phyloP scores from a whole-genome alignment of 1,139 yeast genomes.

The Nakaseomyces glabratus region DNA sequence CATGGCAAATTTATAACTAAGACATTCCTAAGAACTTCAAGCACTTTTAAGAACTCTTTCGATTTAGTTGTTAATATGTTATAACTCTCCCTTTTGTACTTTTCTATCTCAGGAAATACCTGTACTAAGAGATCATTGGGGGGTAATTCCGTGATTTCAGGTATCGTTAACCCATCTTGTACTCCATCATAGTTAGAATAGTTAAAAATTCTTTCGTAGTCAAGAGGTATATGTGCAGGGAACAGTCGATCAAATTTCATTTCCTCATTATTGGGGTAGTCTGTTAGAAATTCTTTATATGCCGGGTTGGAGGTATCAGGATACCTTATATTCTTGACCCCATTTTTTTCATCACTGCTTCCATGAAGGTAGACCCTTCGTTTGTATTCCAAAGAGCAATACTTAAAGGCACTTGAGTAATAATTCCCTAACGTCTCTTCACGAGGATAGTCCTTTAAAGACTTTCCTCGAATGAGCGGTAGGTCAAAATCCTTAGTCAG shows the following conservation, averaged over 20 bases:
- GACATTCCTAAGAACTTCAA: conserved; percentile 20
- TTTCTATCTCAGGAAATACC: conserved; percentile 27
- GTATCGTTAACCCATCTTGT: too few species aligned
- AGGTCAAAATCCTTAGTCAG: conserved; percentile 14
- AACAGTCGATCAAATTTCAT: conserved; percentile 12
- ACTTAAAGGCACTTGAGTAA: conserved; percentile 25
- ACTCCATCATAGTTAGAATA: too few species aligned
- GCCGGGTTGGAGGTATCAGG: conserved; percentile 15
- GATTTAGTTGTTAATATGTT: conserved; percentile 13
- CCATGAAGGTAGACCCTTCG: conserved; percentile 20
- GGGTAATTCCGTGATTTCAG: conserved; percentile 8
- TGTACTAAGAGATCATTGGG: conserved; percentile 18
- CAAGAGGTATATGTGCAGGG: conserved; percentile 18
- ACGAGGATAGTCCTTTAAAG: conserved; percentile 22
- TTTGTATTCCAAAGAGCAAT: conserved; percentile 28
- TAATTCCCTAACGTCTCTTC: conserved; percentile 25
- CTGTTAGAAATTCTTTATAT: conserved; percentile 10
- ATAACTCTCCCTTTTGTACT: conserved; percentile 14
- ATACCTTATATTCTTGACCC: conserved; percentile 11
- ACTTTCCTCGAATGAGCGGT: conserved; percentile 26
- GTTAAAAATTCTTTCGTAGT: conserved; percentile 19
- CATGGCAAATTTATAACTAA: conserved; percentile 25
- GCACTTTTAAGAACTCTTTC: conserved; percentile 16
- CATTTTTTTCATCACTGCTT: conserved; percentile 3
- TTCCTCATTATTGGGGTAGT: neutral